Evolutionary conservation across 257 asterid genomes (phyloP).

Genomic region (Plantago major): DNA sequence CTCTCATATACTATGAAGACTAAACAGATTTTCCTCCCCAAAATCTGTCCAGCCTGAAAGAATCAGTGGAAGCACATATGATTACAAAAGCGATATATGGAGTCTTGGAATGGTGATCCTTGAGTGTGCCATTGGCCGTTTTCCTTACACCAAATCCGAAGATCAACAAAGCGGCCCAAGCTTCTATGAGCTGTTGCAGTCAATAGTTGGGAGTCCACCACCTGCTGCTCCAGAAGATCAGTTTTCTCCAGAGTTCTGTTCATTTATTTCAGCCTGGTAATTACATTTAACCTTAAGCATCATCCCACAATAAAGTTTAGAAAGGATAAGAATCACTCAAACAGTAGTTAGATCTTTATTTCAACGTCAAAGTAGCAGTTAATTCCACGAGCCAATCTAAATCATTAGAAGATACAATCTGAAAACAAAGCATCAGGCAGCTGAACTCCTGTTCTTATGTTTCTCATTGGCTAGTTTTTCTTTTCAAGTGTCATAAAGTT

Average conservation of each 20-base stretch:
- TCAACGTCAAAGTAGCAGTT: background rate
- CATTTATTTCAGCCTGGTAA: slow-evolving; percentile 79
- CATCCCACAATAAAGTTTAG: background rate
- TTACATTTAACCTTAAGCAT: background rate
- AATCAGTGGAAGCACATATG: slow-evolving; percentile 90
- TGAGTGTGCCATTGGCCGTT: slow-evolving; percentile 96
- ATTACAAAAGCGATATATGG: slow-evolving; percentile 52
- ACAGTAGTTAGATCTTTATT: background rate
- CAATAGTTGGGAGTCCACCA: slow-evolving; percentile 90
- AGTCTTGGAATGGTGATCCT: slow-evolving; percentile 82
- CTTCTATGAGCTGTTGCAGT: slow-evolving; percentile 91
- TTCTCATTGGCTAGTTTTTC: slow-evolving; percentile 1
- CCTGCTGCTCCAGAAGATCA: slow-evolving; percentile 85
- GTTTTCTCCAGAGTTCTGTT: slow-evolving; percentile 54
- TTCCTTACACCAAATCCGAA: slow-evolving; percentile 91
- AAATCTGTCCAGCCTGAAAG: slow-evolving; percentile 74
- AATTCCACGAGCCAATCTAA: background rate
- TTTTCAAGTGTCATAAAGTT: background rate
- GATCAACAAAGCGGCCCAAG: slow-evolving; percentile 85
- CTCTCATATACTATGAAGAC: background rate
- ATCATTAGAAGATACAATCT: background rate
- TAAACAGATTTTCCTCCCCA: slow-evolving; percentile 12
- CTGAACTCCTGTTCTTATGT: background rate
- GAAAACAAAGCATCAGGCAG: background rate
- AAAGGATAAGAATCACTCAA: background rate